Evolutionary conservation across 2,329 filamentous ascomycete genomes (phyloP).

Genomic region (Cadophora sp.): DNA sequence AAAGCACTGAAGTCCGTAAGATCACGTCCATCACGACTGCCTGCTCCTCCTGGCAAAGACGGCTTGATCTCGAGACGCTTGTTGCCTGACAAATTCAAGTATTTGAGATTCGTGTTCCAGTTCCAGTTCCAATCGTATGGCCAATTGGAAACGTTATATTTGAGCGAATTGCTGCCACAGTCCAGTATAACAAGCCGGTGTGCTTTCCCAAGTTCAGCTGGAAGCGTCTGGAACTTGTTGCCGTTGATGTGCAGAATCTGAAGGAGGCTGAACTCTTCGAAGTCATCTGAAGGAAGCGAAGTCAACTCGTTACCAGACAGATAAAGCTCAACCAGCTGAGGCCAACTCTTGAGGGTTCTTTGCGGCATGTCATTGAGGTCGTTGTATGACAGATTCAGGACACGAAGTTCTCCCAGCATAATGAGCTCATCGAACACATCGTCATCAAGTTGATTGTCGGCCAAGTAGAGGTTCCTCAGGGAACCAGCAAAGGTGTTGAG

Average conservation of each 20-base stretch:
- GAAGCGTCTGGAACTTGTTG: conserved; percentile 96
- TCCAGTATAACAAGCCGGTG: conserved; percentile 91
- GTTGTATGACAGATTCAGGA: conserved; percentile 95
- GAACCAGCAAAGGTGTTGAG: conserved; percentile 89
- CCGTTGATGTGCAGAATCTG: conserved; percentile 94
- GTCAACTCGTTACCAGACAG: conserved; percentile 94
- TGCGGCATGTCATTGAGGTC: conserved; percentile 91
- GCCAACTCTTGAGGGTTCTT: conserved; percentile 87
- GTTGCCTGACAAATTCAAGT: conserved; percentile 95
- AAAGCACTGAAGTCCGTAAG: conserved; percentile 90
- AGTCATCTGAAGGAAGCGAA: conserved; percentile 88
- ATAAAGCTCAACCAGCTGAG: conserved; percentile 88
- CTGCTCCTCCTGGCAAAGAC: conserved; percentile 74
- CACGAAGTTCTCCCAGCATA: conserved; percentile 80
- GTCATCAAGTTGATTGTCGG: conserved; percentile 92
- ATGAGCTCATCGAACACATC: conserved; percentile 94
- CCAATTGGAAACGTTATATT: conserved; percentile 99
- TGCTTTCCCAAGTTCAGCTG: conserved; percentile 92
- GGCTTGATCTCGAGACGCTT: conserved; percentile 90
- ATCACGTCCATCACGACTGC: conserved; percentile 70
- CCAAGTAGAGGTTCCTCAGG: conserved; percentile 82
- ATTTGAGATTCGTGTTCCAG: conserved; percentile 92
- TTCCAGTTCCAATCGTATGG: conserved; percentile 99
- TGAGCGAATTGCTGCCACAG: conserved; percentile 92
- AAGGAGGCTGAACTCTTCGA: conserved; percentile 87